Conservation (phyloP, 441 rosid genomes). For the Jatropha podagrica region DNA sequence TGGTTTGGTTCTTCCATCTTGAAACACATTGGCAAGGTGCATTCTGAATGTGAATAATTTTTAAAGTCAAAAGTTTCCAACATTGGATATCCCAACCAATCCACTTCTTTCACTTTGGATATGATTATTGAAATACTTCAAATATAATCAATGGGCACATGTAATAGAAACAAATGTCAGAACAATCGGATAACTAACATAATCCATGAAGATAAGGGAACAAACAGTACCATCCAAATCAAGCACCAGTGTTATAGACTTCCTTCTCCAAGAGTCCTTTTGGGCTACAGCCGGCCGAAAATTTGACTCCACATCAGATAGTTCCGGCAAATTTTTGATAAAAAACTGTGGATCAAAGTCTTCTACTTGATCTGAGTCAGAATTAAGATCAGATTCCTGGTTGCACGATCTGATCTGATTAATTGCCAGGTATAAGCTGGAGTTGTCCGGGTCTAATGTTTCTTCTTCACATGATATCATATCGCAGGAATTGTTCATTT, state of each 20-base stretch:
- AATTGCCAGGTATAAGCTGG: conserved; percentile 60
- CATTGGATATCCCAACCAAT: not conserved
- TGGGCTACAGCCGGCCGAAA: conserved; percentile 40
- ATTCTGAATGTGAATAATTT: not conserved
- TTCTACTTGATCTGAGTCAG: conserved; percentile 56
- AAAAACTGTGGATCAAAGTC: conserved; percentile 82
- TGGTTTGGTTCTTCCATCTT: not conserved
- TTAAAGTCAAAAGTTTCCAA: not conserved
- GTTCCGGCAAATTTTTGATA: conserved; percentile 76
- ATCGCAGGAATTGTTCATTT: conserved; percentile 42
- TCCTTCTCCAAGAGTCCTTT: conserved; percentile 51
- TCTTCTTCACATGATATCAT: conserved; percentile 48
- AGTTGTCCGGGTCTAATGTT: conserved; percentile 39
- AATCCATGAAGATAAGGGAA: not conserved
- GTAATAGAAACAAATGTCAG: not conserved
- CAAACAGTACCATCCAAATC: conserved; percentile 81
- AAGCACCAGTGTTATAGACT: conserved; percentile 75
- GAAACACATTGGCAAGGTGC: not conserved
- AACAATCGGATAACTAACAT: no score
- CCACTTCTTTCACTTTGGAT: not conserved
- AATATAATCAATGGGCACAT: not conserved
- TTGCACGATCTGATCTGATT: conserved; percentile 55
- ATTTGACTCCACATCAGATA: conserved; percentile 72
- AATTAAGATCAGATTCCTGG: conserved; percentile 47
- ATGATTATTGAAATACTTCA: not conserved